A percentile compares a stretch with the other conserved stretches of the same genome.
phyloP scores from a whole-genome alignment of 768 basidiomycete species.

The Leccinum pellstonianum region DNA sequence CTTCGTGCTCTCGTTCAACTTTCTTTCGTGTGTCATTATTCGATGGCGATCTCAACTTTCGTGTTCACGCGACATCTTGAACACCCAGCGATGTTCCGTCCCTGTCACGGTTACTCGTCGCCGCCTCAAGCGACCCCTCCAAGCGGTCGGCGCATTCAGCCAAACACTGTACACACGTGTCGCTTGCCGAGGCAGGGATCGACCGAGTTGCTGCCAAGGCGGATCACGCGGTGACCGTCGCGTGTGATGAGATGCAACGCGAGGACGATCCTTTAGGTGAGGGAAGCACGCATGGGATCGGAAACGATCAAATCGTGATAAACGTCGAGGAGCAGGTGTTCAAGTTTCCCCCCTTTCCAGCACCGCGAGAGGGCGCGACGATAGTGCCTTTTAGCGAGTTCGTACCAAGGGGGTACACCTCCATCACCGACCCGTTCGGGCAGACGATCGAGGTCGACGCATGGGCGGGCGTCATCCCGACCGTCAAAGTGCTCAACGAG shows the following conservation, averaged over 20 bases:
- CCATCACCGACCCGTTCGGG: constrained; percentile 6
- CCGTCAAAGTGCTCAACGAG: constrained; percentile 28
- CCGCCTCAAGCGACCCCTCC: constrained; percentile 81
- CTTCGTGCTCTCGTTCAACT: background rate
- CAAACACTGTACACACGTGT: constrained; percentile 76
- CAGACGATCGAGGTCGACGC: constrained; percentile 28
- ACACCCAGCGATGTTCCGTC: constrained; percentile 78
- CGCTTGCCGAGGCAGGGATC: constrained; percentile 84
- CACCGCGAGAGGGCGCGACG: constrained; percentile 36
- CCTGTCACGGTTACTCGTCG: constrained; percentile 96
- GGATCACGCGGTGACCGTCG: constrained; percentile 78
- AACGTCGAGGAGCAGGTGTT: background rate
- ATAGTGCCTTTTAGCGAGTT: constrained; percentile 47
- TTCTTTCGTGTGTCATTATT: background rate
- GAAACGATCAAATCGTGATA: background rate
- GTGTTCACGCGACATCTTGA: background rate
- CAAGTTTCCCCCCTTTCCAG: constrained; percentile 51
- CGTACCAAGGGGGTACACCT: constrained; percentile 25
- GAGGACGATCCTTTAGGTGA: constrained; percentile 45
- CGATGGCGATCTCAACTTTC: background rate
- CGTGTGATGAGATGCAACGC: constrained; percentile 74
- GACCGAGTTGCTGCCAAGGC: constrained; percentile 81
- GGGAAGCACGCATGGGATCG: background rate
- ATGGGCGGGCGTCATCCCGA: constrained; percentile 17
- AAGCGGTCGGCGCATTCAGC: constrained; percentile 77